Evolutionary conservation across 768 basidiomycete genomes (phyloP), one percentile per base, ranked within the genome.

Genomic region (Calocera cornea): DNA sequence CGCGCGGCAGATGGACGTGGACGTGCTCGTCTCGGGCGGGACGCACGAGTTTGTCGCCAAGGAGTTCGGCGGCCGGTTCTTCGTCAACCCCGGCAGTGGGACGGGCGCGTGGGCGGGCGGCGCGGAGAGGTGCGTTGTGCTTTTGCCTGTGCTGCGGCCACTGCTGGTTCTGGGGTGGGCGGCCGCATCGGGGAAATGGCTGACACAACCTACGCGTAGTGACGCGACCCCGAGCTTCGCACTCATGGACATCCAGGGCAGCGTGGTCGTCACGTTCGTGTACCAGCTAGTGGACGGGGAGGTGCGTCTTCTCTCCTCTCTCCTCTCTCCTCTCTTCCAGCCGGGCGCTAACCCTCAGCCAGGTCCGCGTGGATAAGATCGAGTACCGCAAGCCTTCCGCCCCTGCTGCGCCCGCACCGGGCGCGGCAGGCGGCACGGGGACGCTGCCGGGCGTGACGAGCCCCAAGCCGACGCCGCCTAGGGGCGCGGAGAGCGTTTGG

Each of bases 41-140:
- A 98, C 97, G 0, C 95, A 97, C 77, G 86, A 86, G 95, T 97
- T 98, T 78, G 92, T 97, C 77, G 94, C 95, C 27, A 86, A 92
- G 68, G 95, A 95, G 74, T 87, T 88, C 73, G 92, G 93, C 69
- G 84, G 86, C 67, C 85, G 88, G 67, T 99, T 98, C 81, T 98
- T 97, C 74, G 84, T 97, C 49, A 97, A 97, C 74, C 95, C 95
- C 1, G 95, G 95, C 0, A 90, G 89, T 2, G 95, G 92, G 0
- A 95, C 92, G 1, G 95, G 95, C 38, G 95, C 95, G 40, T 97
- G 93, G 93, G 85, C 87, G 38, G 91, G 92, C 0, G 77, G 83
- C 3, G 84, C 82, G 70, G 86, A 83, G 68, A 86, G 83, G 89
- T 88, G 72, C 65, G 82, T 77, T 22, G 88, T 88, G 72, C 65